Percentiles rank a stretch among this genome's conserved stretches.
Conservation (phyloP, 345 rosid species). For the Hypericum perforatum region DNA sequence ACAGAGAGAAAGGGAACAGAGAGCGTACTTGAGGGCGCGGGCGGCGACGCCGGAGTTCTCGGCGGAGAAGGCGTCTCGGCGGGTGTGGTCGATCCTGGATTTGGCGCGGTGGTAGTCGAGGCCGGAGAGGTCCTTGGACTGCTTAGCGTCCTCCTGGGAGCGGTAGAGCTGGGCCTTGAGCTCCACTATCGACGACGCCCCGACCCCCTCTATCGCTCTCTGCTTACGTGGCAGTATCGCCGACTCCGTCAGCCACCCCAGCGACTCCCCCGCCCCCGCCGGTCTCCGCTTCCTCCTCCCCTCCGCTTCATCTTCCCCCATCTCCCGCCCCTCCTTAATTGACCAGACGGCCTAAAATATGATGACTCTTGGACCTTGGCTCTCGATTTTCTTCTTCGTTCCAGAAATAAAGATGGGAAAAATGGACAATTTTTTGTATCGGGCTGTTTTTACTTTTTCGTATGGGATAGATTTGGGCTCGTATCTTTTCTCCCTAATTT, state of each 20-base stretch:
- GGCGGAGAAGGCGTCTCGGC: conserved; percentile 35
- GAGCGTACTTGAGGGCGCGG: conserved; percentile 54
- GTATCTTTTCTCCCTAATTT: too few species aligned
- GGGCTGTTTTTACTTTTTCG: too few species aligned
- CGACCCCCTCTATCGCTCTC: conserved; percentile 81
- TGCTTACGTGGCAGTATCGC: conserved; percentile 83
- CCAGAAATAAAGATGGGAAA: too few species aligned
- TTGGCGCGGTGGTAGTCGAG: conserved; percentile 70
- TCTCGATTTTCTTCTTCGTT: too few species aligned
- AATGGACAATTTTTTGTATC: too few species aligned
- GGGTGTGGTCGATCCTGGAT: conserved; percentile 38
- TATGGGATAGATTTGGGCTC: too few species aligned
- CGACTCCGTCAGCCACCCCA: conserved; percentile 96
- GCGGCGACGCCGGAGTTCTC: conserved; percentile 77
- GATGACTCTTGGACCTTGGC: too few species aligned
- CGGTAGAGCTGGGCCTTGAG: conserved; percentile 86
- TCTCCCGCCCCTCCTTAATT: too few species aligned
- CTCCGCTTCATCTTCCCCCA: conserved; percentile 30
- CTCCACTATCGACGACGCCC: conserved; percentile 73
- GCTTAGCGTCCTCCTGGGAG: conserved; percentile 74
- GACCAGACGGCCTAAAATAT: too few species aligned
- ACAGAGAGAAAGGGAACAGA: background rate
- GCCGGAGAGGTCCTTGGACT: conserved; percentile 46
- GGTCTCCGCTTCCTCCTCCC: conserved; percentile 70
- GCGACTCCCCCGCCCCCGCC: conserved; percentile 69